Evolutionary conservation across 768 basidiomycete genomes (phyloP).

Genomic region (Lactarius sp.): DNA sequence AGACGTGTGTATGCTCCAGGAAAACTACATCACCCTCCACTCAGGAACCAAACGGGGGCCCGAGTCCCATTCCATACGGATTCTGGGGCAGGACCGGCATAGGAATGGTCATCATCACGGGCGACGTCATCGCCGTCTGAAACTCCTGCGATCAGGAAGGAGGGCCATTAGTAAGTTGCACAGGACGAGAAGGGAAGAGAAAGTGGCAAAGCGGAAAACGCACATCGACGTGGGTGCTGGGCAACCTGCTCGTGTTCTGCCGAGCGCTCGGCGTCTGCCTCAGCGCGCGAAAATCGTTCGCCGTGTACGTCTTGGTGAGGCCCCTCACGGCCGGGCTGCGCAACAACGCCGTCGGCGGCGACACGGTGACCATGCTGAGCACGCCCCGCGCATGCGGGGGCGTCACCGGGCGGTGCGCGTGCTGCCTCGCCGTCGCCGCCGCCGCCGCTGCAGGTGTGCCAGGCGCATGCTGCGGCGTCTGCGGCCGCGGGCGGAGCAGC

Average conservation of each 20-base stretch:
- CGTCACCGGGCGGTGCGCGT: conserved; percentile 34
- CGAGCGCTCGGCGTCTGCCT: conserved; percentile 62
- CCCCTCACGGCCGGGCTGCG: conserved; percentile 70
- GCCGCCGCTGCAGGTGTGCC: not conserved
- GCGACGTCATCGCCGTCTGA: conserved; percentile 14
- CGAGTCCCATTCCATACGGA: conserved; percentile 21
- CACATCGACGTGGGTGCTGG: conserved; percentile 79
- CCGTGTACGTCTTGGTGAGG: conserved; percentile 75
- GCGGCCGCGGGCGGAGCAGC: not conserved
- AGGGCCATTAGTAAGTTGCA: not conserved
- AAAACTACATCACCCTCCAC: not conserved
- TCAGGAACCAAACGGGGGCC: conserved; percentile 18
- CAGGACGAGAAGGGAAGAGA: not conserved
- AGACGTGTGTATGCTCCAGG: too few relatives aligned
- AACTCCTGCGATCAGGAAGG: conserved; percentile 3
- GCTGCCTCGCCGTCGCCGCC: conserved; percentile 2
- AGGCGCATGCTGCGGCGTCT: not conserved
- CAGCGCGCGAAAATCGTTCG: conserved; percentile 78
- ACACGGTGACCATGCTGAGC: conserved; percentile 58
- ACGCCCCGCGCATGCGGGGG: conserved; percentile 41
- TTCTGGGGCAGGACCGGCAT: conserved; percentile 11
- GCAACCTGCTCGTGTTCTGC: conserved; percentile 80
- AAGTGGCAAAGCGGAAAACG: conserved; percentile 28
- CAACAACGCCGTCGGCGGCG: conserved; percentile 64
- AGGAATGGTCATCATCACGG: conserved; percentile 13